Evolutionary conservation across 495 filamentous ascomycete genomes (phyloP).

Genomic region (Penicillium tannophilum): DNA sequence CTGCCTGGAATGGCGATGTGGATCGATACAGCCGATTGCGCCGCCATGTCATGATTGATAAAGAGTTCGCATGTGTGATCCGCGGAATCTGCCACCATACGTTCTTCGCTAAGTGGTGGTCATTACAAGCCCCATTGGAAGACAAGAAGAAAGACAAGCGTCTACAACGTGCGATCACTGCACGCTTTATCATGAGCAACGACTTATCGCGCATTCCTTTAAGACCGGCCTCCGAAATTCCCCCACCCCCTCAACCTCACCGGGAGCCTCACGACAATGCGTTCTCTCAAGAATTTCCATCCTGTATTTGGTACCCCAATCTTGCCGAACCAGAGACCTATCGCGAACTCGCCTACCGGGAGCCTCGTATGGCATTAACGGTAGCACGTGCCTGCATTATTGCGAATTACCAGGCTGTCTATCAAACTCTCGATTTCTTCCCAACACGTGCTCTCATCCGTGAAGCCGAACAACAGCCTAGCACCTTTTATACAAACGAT

Average conservation of each 20-base stretch:
- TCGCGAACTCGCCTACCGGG: background rate
- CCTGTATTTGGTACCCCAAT: background rate
- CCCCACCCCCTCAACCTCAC: background rate
- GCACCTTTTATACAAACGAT: background rate
- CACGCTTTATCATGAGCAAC: constrained; percentile 2
- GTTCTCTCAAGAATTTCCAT: constrained; percentile 1
- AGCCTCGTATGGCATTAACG: background rate
- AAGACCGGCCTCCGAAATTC: background rate
- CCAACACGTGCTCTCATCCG: background rate
- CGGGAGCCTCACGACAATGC: background rate
- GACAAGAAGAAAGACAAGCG: background rate
- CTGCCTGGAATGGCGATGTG: constrained; percentile 26
- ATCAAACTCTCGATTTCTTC: background rate
- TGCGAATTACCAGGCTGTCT: constrained; percentile 1
- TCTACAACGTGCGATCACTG: constrained; percentile 2
- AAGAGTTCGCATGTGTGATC: constrained; percentile 20
- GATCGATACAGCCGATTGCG: constrained; percentile 28
- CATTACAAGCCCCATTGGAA: constrained; percentile 9
- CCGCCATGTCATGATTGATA: constrained; percentile 14
- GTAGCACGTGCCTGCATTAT: background rate
- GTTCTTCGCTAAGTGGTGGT: constrained; percentile 28
- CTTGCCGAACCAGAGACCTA: background rate
- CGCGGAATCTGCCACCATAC: constrained; percentile 29
- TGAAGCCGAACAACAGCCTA: constrained; percentile 1
- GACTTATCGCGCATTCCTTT: constrained; percentile 4